Evolutionary conservation across 2,329 filamentous ascomycete species (phyloP), one percentile per base, ranked within the genome.

Genomic region (Cladosporium sp.): DNA sequence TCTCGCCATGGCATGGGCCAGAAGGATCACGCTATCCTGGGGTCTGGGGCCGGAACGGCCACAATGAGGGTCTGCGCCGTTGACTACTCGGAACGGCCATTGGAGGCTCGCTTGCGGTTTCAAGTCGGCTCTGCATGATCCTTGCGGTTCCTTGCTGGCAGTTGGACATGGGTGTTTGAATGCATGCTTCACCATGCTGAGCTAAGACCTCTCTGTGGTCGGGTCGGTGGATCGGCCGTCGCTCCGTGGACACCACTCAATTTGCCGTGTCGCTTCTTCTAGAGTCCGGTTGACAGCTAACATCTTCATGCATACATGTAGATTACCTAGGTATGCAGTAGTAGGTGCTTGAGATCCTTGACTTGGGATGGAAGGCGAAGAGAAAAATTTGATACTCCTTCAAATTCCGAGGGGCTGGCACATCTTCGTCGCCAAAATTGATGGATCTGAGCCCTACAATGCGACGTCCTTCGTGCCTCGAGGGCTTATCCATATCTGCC

Each of bases 21-120:
- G n/a, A 34, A 34, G 32, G 32, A 34, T 39, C 37, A 20, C 37
- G 37, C 37, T 39, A 39, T 39, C 37, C n/a, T 20, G 37, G 37
- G 37, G 37, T 39, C 19, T 39, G 37, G 18, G 18, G 17, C 11
- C 4, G 18, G 37, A 18, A 12, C 6, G 11, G 15, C 19, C 15
- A 39, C n/a, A 12, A 8, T 19, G 2, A 39, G 8, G 37, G 37
- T 20, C 15, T 13, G n/a, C 32, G 13, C 32, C 32, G 32, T 13
- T 34, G 32, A 34, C 12, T 15, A 4, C 13, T 4, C 13, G 12
- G 32, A 34, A 15, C 13, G 4, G 32, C 32, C 32, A 34, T 34
- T 34, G 32, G 37, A 39, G 17, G 19, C 8, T 39, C 37, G 37
- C 37, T 19, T 39, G 18, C 37, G 37, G 37, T 20, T 20, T 39